Evolutionary conservation across 1,284 basidiomycete genomes (phyloP), one percentile per base, ranked within the genome.

Genomic region (Trichosporon asahii): DNA sequence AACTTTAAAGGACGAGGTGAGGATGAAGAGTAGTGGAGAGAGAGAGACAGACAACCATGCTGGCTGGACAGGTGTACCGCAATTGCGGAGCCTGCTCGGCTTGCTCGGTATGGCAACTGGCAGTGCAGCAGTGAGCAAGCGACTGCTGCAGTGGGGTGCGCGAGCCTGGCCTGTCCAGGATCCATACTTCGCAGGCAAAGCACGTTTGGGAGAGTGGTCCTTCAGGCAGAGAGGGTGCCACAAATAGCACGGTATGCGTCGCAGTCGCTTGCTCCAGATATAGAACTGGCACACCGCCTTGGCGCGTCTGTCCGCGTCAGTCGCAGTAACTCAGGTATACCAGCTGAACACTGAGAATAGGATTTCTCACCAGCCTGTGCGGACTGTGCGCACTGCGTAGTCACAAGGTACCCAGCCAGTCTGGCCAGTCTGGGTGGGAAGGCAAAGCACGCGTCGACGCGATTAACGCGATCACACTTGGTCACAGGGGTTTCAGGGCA

Each of bases 211-310:
- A 14, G 14, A 5, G 11, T 44, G 5, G 1, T 9, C 40, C 40
- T 18, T 44, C 27, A 14, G 15, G 57, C 18, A 33, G 15, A 9
- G 31, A 33, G 31, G 31, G 57, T 61, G 57, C 57, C 57, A 61
- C 57, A 61, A 61, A 61, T 61, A 61, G 57, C 57, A 61, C 57
- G 27, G 57, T 61, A 31, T 31, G 27, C 57, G 15, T 61, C 57
- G 57, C 57, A 61, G 57, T 33, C 27, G 57, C 49, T 14, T n/a
- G 29, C 15, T 15, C 57, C 27, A 15, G 23, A 27, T n/a, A 31
- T 61, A 33, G 57, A 61, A 61, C 57, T 6, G n/a, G n/a, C 3
- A 15, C 57, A 61, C 57, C 27, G 57, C 57, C 57, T 31, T 31
- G 57, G 57, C 57, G 57, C 57, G 29, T 33, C 27, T 9, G 18